Percentiles rank a stretch among this genome's conserved stretches.
These are phyloP conservation scores for Coelastrella sp. DNA, from an alignment of 139 green algal genomes.

Conservation along the genomic window DNA sequence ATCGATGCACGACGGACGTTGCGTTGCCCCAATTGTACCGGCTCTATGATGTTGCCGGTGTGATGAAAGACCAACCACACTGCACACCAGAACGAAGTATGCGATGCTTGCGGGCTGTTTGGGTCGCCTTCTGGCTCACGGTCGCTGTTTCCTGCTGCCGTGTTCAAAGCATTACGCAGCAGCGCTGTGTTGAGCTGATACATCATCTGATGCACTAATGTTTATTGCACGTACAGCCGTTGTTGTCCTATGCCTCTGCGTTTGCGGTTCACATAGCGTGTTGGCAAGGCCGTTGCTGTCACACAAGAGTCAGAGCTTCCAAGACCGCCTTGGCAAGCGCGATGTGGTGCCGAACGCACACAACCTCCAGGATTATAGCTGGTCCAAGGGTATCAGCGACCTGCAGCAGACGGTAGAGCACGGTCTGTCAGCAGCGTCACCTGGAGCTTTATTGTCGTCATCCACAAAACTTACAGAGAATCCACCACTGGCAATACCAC, in stretches of 20 bases:
- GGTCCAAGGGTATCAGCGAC: neutral
- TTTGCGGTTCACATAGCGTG: neutral
- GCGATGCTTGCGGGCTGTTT: neutral
- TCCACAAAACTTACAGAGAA: no score
- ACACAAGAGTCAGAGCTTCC: neutral
- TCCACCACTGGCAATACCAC: no score
- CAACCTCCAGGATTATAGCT: neutral
- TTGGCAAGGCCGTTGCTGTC: neutral
- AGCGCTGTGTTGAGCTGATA: neutral
- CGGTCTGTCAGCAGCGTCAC: no score
- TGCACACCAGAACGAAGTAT: neutral
- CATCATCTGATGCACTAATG: neutral
- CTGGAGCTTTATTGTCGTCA: no score
- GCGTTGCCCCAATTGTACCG: neutral
- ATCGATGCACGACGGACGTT: no score
- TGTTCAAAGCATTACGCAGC: neutral
- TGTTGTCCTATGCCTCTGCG: neutral
- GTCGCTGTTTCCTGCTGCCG: neutral
- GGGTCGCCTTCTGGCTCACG: neutral
- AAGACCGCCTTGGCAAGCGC: neutral
- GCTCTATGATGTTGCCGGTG: neutral
- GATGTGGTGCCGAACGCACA: neutral
- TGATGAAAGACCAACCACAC: neutral
- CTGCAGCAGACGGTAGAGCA: no score
- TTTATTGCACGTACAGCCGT: neutral